Percentiles rank a stretch among this genome's conserved stretches.
phyloP scores from a whole-genome alignment of 2,329 filamentous ascomycete species.

The Byssoonygena ceratinophila region DNA sequence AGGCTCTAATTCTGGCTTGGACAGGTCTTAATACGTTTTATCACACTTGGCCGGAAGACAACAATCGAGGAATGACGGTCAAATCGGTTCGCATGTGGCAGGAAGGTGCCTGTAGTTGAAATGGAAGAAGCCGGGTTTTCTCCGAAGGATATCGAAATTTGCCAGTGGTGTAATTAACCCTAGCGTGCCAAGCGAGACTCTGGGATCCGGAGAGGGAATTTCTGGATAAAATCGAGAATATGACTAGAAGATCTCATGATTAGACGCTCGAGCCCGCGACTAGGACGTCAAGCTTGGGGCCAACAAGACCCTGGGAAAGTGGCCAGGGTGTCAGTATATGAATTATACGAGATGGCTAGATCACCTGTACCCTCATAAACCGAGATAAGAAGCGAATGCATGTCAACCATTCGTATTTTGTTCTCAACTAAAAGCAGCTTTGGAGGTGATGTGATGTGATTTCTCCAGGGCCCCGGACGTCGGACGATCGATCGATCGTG shows the following conservation, averaged over 20 bases:
- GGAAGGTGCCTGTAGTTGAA: constrained; percentile 25
- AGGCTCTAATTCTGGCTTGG: not conserved
- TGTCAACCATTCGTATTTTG: not conserved
- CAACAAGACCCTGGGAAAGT: not conserved
- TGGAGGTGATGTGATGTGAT: too few species aligned
- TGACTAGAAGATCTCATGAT: not conserved
- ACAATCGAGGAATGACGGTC: constrained; percentile 39
- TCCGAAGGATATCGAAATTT: not conserved
- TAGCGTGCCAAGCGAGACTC: not conserved
- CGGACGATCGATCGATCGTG: not conserved
- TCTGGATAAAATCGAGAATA: not conserved
- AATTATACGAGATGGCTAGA: not conserved
- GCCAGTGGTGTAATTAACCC: not conserved
- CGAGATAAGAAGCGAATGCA: not conserved
- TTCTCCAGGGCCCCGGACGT: not conserved
- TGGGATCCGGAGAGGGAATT: not conserved
- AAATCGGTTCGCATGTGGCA: constrained; percentile 42
- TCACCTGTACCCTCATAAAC: not conserved
- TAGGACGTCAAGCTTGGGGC: not conserved
- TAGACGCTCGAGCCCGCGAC: not conserved
- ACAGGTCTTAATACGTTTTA: constrained; percentile 31
- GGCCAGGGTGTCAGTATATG: not conserved
- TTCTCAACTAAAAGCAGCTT: not conserved
- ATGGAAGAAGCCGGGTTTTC: not conserved
- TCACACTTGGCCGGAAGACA: constrained; percentile 40